Evolutionary conservation across 345 rosid species (phyloP).

Genomic region (Aurinia saxatilis): DNA sequence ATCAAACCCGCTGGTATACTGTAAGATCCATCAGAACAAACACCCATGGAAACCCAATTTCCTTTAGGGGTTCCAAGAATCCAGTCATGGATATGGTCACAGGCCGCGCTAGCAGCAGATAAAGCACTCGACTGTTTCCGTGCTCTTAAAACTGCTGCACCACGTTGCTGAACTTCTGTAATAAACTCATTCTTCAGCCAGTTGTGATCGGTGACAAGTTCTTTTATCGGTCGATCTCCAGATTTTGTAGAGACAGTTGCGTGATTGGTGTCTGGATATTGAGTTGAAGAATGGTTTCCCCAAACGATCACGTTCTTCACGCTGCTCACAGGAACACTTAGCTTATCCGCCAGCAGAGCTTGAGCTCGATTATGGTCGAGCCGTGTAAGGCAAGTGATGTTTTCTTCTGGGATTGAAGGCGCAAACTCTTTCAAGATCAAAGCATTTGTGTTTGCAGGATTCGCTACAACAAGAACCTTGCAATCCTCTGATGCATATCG

Average conservation of each 20-base stretch:
- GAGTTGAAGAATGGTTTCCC: slow-evolving; percentile 95
- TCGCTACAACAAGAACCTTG: slow-evolving; percentile 77
- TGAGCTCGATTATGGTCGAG: slow-evolving; percentile 85
- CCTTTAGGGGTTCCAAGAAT: slow-evolving; percentile 86
- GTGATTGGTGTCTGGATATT: slow-evolving; percentile 78
- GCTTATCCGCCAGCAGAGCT: slow-evolving; percentile 59
- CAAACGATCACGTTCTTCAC: slow-evolving; percentile 71
- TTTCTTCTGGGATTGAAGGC: slow-evolving; percentile 68
- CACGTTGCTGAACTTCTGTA: slow-evolving; percentile 58
- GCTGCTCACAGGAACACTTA: slow-evolving; percentile 44
- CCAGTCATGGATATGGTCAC: slow-evolving; percentile 87
- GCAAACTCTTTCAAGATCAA: slow-evolving; percentile 72
- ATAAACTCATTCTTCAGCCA: slow-evolving; percentile 69
- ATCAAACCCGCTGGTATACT: slow-evolving; percentile 61
- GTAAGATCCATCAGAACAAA: slow-evolving; percentile 84
- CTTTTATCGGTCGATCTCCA: slow-evolving; percentile 42
- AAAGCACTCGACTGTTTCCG: slow-evolving; percentile 66
- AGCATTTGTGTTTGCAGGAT: slow-evolving; percentile 92
- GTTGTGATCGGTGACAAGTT: slow-evolving; percentile 42
- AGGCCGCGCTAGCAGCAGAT: slow-evolving; percentile 80
- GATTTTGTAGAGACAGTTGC: slow-evolving; percentile 37
- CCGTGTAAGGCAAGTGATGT: slow-evolving; percentile 73
- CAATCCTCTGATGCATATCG: slow-evolving; percentile 66
- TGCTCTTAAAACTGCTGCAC: slow-evolving; percentile 60
- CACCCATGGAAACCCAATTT: slow-evolving; percentile 89